Evolutionary conservation across 2,329 filamentous ascomycete species (phyloP), one percentile per base, ranked within the genome.

Genomic region (Hypocreales sp.): DNA sequence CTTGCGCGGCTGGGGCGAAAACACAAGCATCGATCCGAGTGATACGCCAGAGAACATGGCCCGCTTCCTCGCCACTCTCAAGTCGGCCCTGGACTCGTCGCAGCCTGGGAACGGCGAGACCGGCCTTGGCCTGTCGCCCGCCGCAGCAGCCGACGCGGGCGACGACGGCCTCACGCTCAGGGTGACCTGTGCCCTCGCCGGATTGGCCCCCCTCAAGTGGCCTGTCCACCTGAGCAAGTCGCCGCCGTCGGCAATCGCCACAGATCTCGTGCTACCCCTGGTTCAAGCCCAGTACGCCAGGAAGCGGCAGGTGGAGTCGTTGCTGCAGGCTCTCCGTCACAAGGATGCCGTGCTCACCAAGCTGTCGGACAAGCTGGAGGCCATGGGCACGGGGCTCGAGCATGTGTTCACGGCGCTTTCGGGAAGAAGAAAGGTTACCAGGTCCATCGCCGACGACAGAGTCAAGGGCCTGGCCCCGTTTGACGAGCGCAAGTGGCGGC

Each of bases 21-120:
- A 72, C 39, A 79, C 75, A 11, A 73, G 67, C 34, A 83, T 87
- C 34, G 79, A 87, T 44, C 73, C 80, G 2, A 72, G 66, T 43
- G 72, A 78, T 37, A 74, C 76, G 33, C 56, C 61, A 0, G 66
- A 71, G 27, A 79, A 87, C 41, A 69, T 81, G 51, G 46, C 53
- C 15, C 72, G 73, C 27, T 70, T 87, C 27, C 55, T 86, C 10
- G 59, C 67, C 14, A 74, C 77, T 40, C 55, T 87, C 12, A 50
- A 56, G 26, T 53, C 54, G 22, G 61, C 64, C 17, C 50, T 71
- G 42, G 64, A 58, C 55, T 56, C 36, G 31, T 67, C 42, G 13
- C 52, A 53, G 20, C 43, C 46, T 13, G 56, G 55, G 20, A 59
- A 63, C 35, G 44, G 46, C 34, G 51, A 50, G 34, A 66, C 58